These are phyloP conservation scores for Syzygium aqueum DNA, from an alignment of 345 rosid genomes.

Conservation along the genomic window DNA sequence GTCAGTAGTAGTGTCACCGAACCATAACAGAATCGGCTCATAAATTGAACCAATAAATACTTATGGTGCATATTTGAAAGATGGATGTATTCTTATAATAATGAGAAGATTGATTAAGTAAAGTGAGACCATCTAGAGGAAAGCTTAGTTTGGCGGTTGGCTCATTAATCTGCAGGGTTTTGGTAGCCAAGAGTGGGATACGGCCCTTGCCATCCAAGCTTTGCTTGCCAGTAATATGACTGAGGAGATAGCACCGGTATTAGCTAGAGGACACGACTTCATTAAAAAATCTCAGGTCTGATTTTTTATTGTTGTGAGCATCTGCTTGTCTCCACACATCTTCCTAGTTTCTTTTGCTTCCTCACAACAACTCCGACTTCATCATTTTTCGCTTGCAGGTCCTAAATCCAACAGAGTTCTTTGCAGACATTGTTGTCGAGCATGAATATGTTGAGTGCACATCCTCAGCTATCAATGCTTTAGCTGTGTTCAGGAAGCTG, in stretches of 20 bases:
- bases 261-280: slow-evolving; percentile 24
- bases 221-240: slow-evolving; percentile 25
- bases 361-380: neutral
- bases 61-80: no score
- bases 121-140: no score
- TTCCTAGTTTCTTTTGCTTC: neutral
- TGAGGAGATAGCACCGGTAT: slow-evolving; percentile 19
- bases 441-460: slow-evolving; percentile 47
- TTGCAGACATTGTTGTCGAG: slow-evolving; percentile 36
- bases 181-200: slow-evolving; percentile 64
- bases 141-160: no score
- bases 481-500: slow-evolving; percentile 28
- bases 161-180: no score
- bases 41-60: no score
- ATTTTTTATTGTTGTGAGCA: neutral
- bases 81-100: no score
- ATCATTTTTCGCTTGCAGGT: slow-evolving; percentile 16
- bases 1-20: no score
- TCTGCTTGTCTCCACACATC: neutral
- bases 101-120: no score
- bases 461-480: slow-evolving; percentile 25
- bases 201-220: slow-evolving; percentile 34
- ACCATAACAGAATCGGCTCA: no score
- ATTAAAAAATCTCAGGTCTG: slow-evolving; percentile 46
- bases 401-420: slow-evolving; percentile 49